These are phyloP conservation scores for Boletus rubroflammeus DNA, from an alignment of 768 basidiomycete genomes.

Conservation along the genomic window DNA sequence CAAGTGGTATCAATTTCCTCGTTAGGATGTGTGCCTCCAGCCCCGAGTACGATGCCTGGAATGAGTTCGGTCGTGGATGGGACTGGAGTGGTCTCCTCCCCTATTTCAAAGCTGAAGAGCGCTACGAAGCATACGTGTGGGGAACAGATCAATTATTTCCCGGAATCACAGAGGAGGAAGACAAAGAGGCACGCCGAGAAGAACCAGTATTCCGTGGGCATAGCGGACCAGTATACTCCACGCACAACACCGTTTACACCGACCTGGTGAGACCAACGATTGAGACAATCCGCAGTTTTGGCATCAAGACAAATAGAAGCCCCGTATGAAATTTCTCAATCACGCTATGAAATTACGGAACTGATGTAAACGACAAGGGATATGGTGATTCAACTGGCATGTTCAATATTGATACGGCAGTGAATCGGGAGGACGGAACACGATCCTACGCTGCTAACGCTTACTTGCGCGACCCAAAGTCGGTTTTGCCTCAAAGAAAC, in stretches of 20 bases:
- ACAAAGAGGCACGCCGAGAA: conserved; percentile 5
- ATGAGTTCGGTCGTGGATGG: conserved; percentile 17
- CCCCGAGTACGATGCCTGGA: conserved; percentile 19
- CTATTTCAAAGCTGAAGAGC: conserved; percentile 13
- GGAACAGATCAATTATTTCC: conserved; percentile 14
- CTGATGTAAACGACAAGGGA: conserved; percentile 6
- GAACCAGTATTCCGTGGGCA: conserved; percentile 12
- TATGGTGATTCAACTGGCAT: conserved; percentile 14
- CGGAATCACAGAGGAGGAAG: conserved; percentile 10
- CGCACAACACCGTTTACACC: conserved; percentile 14
- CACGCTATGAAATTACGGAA: not conserved
- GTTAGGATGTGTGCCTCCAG: conserved; percentile 20
- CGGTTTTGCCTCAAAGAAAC: conserved; percentile 6
- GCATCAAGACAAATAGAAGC: conserved; percentile 16
- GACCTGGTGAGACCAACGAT: conserved; percentile 13
- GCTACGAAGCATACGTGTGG: conserved; percentile 5
- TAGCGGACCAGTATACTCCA: conserved; percentile 11
- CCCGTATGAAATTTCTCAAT: conserved; percentile 5
- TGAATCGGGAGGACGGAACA: conserved; percentile 11
- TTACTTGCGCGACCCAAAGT: conserved; percentile 12
- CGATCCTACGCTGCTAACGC: conserved; percentile 20
- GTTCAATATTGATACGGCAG: conserved; percentile 19
- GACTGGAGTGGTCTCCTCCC: conserved; percentile 15
- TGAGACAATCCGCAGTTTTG: conserved; percentile 1
- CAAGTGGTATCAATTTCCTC: conserved; percentile 18